Base-by-base conservation (phyloP, 2,329 filamentous ascomycete genomes). In the Aspergillus arachidicola region DNA sequence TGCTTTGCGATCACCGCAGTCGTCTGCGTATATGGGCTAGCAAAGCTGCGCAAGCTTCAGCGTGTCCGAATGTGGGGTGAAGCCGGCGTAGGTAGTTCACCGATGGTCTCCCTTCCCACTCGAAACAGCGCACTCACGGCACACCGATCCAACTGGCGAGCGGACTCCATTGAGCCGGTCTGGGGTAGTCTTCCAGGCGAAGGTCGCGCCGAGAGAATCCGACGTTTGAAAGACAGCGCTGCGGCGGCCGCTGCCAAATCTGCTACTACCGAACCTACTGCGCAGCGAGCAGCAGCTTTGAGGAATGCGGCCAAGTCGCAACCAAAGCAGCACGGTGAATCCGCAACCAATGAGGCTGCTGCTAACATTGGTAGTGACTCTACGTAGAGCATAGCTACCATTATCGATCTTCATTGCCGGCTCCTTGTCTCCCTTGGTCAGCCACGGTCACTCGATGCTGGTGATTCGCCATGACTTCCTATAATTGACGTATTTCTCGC, bases 51-150 rank as follows among this genome's bases (percentile, higher is more conserved):
- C 68, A 91, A 91, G 75, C 91, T 97, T 30, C 93, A 96, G 81
- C 87, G 93, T 65, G 89, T 97, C 66, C 92, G 90, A 74, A 97
- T 97, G 93, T 94, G 87, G 84, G 87, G 87, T 50, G 85, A 87
- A 72, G 78, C 80, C 1, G 83, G 82, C 57, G 74, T 72, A 61
- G 76, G 79, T 21, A 69, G 71, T 50, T 59, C 64, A 12, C 72
- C 70, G 38, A 70, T 75, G 54, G 70, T 69, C 28, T 73, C 71
- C 10, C 66, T 75, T 32, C 68, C 72, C 30, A 67, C 69, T 23
- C 70, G 74, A 54, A 66, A 62, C 43, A 66, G 72, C 43, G 62
- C 71, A 2, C 58, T 70, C 3, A 61, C 66, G 16, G 61, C 66
- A 21, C 71, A 71, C 51, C 74, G 76, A 6, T 69, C 72, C 7